Evolutionary conservation across 2,329 filamentous ascomycete genomes (phyloP).

Genomic region (Neocatenulostroma microsporum): DNA sequence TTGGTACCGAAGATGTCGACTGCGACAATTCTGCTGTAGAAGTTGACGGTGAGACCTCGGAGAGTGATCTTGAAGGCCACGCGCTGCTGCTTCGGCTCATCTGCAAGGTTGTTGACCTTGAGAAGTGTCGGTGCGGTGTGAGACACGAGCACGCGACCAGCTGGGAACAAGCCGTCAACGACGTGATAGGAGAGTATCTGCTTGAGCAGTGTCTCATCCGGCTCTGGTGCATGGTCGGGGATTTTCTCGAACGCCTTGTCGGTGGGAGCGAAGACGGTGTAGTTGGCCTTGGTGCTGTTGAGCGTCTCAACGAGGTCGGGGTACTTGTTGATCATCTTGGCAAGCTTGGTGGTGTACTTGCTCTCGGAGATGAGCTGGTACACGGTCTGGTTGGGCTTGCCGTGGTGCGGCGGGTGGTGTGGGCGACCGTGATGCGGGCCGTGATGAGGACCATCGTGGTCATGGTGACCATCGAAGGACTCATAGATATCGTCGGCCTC

Average conservation of each 20-base stretch:
- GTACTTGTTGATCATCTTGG: conserved; percentile 65
- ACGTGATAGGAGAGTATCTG: conserved; percentile 68
- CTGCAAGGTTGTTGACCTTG: conserved; percentile 52
- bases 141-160: conserved; percentile 55
- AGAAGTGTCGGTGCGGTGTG: conserved; percentile 69
- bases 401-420: conserved; percentile 33
- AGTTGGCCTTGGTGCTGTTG: conserved; percentile 65
- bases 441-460: conserved; percentile 17
- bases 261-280: conserved; percentile 74
- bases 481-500: conserved; percentile 28
- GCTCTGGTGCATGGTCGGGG: conserved; percentile 50
- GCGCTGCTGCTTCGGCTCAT: conserved; percentile 56
- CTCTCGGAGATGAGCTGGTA: conserved; percentile 70
- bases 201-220: conserved; percentile 62
- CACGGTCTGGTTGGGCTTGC: conserved; percentile 59
- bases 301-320: conserved; percentile 63
- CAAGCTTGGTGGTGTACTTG: conserved; percentile 70
- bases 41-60: conserved; percentile 64
- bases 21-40: conserved; percentile 62
- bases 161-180: conserved; percentile 58
- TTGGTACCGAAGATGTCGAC: conserved; percentile 68
- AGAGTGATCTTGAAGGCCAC: conserved; percentile 59
- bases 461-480: conserved; percentile 27
- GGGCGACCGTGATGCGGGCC: conserved; percentile 20
- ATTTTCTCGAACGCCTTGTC: conserved; percentile 67